phyloP scores from a whole-genome alignment of 495 filamentous ascomycete species.

The Hypoxylon crocopeplum region DNA sequence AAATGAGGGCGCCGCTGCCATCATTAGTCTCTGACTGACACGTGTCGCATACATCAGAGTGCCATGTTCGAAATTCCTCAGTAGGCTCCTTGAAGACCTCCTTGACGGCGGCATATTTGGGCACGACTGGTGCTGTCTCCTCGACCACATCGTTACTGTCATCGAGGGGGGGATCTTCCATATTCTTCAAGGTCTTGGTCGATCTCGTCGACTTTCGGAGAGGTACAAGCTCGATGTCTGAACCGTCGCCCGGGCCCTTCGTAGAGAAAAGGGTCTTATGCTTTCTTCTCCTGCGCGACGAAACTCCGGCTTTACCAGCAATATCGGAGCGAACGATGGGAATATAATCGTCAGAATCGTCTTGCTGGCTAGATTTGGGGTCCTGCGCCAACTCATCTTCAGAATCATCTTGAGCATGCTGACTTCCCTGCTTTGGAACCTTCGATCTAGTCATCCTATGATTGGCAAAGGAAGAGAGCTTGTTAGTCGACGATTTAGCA shows the following conservation, averaged over 20 bases:
- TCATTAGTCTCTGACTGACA: conserved; percentile 57
- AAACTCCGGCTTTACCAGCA: conserved; percentile 16
- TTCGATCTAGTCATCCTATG: conserved; percentile 27
- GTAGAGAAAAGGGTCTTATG: neutral
- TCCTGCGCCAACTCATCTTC: conserved; percentile 51
- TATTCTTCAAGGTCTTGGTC: conserved; percentile 56
- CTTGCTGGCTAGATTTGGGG: conserved; percentile 19
- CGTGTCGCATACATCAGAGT: conserved; percentile 74
- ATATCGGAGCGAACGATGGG: conserved; percentile 51
- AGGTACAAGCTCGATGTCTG: conserved; percentile 55
- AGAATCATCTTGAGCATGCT: conserved; percentile 43
- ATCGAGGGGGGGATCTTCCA: conserved; percentile 67
- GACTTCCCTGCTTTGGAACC: neutral
- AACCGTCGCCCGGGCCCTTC: conserved; percentile 34
- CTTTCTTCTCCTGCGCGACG: conserved; percentile 20
- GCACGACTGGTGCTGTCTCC: conserved; percentile 52
- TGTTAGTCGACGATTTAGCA: neutral
- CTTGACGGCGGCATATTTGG: conserved; percentile 66
- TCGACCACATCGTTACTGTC: conserved; percentile 63
- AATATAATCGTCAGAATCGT: conserved; percentile 42
- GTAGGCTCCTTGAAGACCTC: conserved; percentile 70
- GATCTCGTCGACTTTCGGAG: conserved; percentile 60
- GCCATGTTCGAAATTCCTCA: conserved; percentile 64
- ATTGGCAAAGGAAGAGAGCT: neutral
- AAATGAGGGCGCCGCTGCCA: conserved; percentile 71